Evolutionary conservation across 2,329 filamentous ascomycete genomes (phyloP), one percentile per base, ranked within the genome.

Genomic region (Ilyonectria destructans): DNA sequence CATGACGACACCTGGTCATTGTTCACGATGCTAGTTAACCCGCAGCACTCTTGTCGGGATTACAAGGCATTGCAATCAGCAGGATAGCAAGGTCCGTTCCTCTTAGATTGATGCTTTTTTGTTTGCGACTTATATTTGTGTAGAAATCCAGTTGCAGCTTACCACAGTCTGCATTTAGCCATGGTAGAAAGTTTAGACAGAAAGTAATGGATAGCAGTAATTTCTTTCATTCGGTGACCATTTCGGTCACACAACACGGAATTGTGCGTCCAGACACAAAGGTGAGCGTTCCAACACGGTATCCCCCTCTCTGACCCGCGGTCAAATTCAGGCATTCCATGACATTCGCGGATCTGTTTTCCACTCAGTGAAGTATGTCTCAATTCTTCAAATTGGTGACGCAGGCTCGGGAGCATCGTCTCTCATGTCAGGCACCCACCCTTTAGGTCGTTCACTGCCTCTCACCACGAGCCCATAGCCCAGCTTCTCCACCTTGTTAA

Each of bases 401-500:
- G 64, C 68, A 26, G 76, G 74, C 45, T 78, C 78, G 1, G 71
- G 76, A 7, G 71, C 76, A 37, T 82, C 80, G 15, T 82, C 81
- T 71, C 79, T 81, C 78, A 93, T 81, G 78, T 97, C 95, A 4
- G 95, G 96, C 78, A 96, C 88, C 96, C 96, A 98, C 0, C 96
- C 96, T 78, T 92, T 93, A 0, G 96, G 96, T 69, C 95, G 85
- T 85, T 99, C 96, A 59, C 92, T 93, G 0, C 96, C 96, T 59
- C 96, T 87, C 23, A 99, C 93, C 33, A 92, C 90, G 73, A 98
- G 89, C 4, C 95, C 94, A 80, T 98, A 99, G 33, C 95, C 91
- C 26, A 96, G 89, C 72, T 90, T 91, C 86, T 99, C 96, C 12
- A 99, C 96, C 86, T 99, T 99, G 77, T 92, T 91, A 29, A 99